Percentiles rank a stretch among this genome's conserved stretches.
Conservation (phyloP, 208 protist species). For the Endotrypanum monterogeii region DNA sequence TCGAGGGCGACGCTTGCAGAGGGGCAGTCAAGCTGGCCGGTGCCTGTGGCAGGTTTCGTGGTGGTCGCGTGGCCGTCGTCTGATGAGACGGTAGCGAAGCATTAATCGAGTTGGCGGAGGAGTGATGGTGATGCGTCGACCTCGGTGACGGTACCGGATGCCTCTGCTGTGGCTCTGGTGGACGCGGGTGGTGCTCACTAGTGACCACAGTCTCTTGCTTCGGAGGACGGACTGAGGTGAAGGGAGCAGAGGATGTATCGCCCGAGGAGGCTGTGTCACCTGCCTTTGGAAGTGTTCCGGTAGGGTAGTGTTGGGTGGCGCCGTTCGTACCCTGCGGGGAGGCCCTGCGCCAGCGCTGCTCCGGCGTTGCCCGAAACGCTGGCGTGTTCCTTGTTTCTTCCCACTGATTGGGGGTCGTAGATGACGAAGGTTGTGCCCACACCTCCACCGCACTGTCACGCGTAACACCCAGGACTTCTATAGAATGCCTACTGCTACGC, state of each 20-base stretch:
- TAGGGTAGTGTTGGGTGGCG: background rate
- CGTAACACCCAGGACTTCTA: conserved; percentile 20
- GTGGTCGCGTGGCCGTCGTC: background rate
- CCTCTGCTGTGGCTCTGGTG: conserved; percentile 3
- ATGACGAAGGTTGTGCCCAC: conserved; percentile 2
- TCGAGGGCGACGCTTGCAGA: background rate
- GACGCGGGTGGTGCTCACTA: background rate
- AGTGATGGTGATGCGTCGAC: background rate
- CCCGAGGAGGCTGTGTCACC: conserved; percentile 10
- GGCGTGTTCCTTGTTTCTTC: background rate
- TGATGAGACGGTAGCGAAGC: background rate
- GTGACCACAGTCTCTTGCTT: background rate
- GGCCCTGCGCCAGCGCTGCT: conserved; percentile 3
- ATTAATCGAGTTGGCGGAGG: background rate
- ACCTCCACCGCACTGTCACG: conserved; percentile 12
- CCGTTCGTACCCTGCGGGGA: conserved; percentile 13
- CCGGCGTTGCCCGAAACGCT: background rate
- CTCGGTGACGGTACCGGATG: background rate
- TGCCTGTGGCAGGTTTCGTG: background rate
- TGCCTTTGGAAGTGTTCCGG: conserved; percentile 2
- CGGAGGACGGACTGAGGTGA: background rate
- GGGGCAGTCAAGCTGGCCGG: background rate
- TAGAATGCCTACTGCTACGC: conserved; percentile 18
- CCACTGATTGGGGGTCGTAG: background rate
- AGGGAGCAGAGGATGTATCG: conserved; percentile 3